These are phyloP conservation scores for Malus domestica DNA, from an alignment of 306 rosid genomes.

Conservation along the genomic window ASM211411v1 NC_041803.1:16490501-16491000, in stretches of 20 bases:
- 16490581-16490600: neutral
- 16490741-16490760: too few species aligned
- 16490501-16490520: neutral
- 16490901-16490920: neutral
- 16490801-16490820: constrained; percentile 96
- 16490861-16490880: constrained; percentile 66
- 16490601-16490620: neutral
- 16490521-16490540: neutral
- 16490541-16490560: neutral
- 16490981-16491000: neutral
- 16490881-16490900: neutral
- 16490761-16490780: constrained; percentile 86
- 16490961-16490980: neutral
- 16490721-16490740: neutral
- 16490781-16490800: constrained; percentile 96
- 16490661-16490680: neutral
- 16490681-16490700: neutral
- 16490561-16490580: neutral
- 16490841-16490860: constrained; percentile 93
- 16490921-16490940: neutral
- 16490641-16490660: neutral
- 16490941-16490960: neutral
- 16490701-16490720: neutral
- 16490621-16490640: neutral
- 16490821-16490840: constrained; percentile 95